These are phyloP conservation scores for Trypanosomatidae sp. DNA, from an alignment of 208 protist genomes.

Conservation along the genomic window DNA sequence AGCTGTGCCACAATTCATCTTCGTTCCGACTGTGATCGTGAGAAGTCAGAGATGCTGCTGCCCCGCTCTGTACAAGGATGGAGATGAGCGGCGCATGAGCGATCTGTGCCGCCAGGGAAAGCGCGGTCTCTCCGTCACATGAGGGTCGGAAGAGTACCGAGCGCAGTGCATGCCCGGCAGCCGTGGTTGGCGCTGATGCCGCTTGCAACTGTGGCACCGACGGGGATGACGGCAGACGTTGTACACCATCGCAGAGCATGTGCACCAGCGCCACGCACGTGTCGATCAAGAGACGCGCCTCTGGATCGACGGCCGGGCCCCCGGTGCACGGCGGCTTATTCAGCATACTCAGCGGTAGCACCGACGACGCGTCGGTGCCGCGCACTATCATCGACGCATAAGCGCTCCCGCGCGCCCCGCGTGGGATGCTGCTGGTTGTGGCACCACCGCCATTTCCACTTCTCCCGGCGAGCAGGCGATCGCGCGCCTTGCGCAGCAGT, in stretches of 20 bases:
- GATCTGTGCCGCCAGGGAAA: conserved; percentile 59
- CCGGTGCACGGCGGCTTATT: conserved; percentile 7
- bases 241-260: background rate
- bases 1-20: background rate
- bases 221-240: background rate
- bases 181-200: background rate
- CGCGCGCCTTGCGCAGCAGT: conserved; percentile 24
- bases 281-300: conserved; percentile 28
- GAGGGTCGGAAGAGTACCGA: conserved; percentile 30
- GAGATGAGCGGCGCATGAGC: conserved; percentile 55
- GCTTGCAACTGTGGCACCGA: background rate
- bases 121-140: conserved; percentile 53
- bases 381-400: background rate
- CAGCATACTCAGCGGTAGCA: conserved; percentile 4
- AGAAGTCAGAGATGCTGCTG: background rate
- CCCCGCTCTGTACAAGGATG: conserved; percentile 18
- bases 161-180: conserved; percentile 7
- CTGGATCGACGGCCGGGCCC: conserved; percentile 37
- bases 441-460: background rate
- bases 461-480: conserved; percentile 9
- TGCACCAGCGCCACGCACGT: conserved; percentile 20
- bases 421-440: background rate
- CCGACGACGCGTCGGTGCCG: background rate
- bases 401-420: background rate
- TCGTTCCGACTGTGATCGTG: background rate